These are phyloP conservation scores for Sarcomyxa edulis DNA, from an alignment of 768 basidiomycete genomes.

Conservation along the genomic window DNA sequence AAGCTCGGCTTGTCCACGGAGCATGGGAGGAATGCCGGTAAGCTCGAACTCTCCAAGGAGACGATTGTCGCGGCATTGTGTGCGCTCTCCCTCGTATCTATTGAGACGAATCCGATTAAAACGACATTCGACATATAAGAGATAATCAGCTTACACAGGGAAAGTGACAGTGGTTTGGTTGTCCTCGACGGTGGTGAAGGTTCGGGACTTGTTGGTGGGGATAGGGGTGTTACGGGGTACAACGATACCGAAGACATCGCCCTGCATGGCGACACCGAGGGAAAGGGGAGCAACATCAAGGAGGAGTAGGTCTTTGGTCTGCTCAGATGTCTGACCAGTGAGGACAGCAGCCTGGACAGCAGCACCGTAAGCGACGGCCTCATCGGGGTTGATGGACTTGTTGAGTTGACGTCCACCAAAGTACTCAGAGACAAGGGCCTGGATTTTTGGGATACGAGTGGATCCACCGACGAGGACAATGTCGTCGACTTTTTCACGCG, in stretches of 20 bases:
- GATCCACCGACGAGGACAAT: constrained; percentile 99
- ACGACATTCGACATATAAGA: not conserved
- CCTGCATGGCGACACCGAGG: constrained; percentile 99
- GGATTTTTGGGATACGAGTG: constrained; percentile 95
- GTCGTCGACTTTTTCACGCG: constrained; percentile 95
- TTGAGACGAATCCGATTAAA: constrained; percentile 8
- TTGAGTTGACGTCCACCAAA: constrained; percentile 99
- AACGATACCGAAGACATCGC: constrained; percentile 99
- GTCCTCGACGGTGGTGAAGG: constrained; percentile 99
- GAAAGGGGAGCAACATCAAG: constrained; percentile 91
- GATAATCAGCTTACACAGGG: constrained; percentile 69
- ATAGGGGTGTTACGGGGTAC: constrained; percentile 99
- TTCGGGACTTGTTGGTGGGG: constrained; percentile 98
- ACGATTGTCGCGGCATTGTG: constrained; percentile 99
- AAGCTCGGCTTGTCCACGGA: constrained; percentile 97
- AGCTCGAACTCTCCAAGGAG: constrained; percentile 99
- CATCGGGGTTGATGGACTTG: constrained; percentile 99
- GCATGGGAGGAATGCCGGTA: constrained; percentile 98
- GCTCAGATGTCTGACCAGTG: constrained; percentile 96
- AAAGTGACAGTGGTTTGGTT: constrained; percentile 99
- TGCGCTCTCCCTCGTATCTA: constrained; percentile 98
- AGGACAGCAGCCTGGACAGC: constrained; percentile 98
- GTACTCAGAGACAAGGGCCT: constrained; percentile 97
- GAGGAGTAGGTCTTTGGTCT: constrained; percentile 93
- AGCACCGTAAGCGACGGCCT: constrained; percentile 98